Evolutionary conservation across 371 early-diverging fungal species (phyloP), one percentile per base, ranked within the genome.

Genomic region (Zancudomyces culisetae): DNA sequence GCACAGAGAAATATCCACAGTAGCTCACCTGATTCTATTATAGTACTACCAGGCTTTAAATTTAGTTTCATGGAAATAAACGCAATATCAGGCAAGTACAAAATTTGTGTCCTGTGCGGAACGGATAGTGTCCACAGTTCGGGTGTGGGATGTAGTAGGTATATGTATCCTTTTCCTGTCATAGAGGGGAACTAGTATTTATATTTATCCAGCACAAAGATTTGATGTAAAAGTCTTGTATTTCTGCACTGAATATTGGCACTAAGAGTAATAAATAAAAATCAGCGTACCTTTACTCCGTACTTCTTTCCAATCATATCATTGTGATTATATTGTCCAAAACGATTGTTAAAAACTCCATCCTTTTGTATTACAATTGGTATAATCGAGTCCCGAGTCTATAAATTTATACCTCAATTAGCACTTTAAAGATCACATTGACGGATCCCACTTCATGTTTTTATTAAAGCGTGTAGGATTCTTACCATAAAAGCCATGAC

Each of bases 21-120:
- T 39, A 6, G 40, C 51, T 20, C 66, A 77, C 84, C 91, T n/a
- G 86, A 81, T 66, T 96, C 97, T 35, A 94, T 75, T 54, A 95
- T 81, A 21, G 74, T 69, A 45, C 73, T 71, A 22, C 97, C 94
- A 2, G 92, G 92, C 52, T 73, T 77, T 54, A 94, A 64, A 48
- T 90, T 85, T 27, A 96, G 73, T 53, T 74, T 71, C 27, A 75
- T 61, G 13, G 80, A 77, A 30, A 94, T 84, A 45, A 88, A 79
- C 15, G 94, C 80, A 57, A 93, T 91, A 61, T 96, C 97, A 21
- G 93, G 80, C 51, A 78, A 61, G 57, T 95, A 96, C 27, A 96
- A 66, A 49, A 96, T 96, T 67, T 94, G 95, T 6, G 97, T 96
- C 49, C 97, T 79, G 63, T 96, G 95, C 15, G 93, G 90, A 27